A percentile compares a stretch with the other conserved stretches of the same genome.
Conservation (phyloP, 305 asterid species). For the Fraxinus angustifolia region DNA sequence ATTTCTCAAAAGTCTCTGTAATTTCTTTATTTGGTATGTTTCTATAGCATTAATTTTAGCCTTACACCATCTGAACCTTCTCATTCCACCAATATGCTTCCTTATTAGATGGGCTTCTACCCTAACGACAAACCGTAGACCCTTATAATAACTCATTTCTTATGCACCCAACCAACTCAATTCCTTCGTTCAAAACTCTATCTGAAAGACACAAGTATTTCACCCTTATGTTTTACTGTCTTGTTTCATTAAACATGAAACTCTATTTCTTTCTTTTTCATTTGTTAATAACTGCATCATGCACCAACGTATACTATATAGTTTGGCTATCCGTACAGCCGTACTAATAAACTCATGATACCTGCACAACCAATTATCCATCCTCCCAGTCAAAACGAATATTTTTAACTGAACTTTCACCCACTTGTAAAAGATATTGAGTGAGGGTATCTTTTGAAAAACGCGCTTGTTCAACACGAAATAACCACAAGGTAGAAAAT, state of each 20-base stretch:
- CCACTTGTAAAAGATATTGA: background rate
- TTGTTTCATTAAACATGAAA: background rate
- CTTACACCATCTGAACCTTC: background rate
- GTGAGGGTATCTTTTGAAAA: background rate
- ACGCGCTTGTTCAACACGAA: background rate
- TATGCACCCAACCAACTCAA: background rate
- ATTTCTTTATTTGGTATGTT: background rate
- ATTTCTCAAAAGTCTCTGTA: background rate
- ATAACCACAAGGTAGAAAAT: background rate
- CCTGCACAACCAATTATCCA: background rate
- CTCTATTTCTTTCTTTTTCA: background rate
- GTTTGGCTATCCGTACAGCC: background rate
- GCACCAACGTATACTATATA: background rate
- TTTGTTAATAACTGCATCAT: background rate
- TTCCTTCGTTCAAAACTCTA: background rate
- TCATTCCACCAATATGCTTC: background rate
- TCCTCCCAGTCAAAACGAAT: background rate
- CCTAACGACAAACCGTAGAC: background rate
- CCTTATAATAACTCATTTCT: background rate
- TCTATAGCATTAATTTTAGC: background rate
- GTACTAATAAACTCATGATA: background rate
- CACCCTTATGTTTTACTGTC: background rate
- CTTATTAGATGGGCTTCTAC: background rate
- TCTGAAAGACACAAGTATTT: background rate
- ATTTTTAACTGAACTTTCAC: background rate